Conservation (phyloP, 257 asterid species). For the Jaltomata sinuosa region DNA sequence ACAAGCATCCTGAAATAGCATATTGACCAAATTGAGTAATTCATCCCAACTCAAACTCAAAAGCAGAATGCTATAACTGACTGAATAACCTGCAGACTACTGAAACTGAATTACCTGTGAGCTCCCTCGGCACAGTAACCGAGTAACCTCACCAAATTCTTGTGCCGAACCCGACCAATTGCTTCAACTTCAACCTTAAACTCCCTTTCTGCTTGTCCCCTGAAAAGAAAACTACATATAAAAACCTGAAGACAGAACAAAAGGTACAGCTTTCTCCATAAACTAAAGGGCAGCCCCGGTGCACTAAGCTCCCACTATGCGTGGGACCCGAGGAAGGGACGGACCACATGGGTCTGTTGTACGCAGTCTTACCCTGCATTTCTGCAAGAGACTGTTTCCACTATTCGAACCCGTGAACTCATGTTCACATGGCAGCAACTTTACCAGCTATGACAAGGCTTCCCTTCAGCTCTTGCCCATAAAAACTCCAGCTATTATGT, state of each 20-base stretch:
- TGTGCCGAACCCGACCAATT: conserved; percentile 84
- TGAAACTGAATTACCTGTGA: conserved; percentile 47
- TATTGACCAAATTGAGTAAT: not conserved
- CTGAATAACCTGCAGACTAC: not conserved
- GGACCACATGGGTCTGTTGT: no score
- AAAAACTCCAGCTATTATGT: not conserved
- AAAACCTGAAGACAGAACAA: not conserved
- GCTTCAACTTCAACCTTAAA: conserved; percentile 95
- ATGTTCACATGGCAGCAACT: no score
- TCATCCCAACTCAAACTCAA: not conserved
- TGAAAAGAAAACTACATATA: conserved; percentile 9
- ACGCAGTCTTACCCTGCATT: no score
- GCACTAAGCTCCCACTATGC: no score
- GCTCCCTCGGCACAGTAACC: conserved; percentile 96
- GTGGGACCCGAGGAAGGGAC: no score
- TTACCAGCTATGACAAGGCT: no score
- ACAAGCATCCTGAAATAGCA: conserved; percentile 65
- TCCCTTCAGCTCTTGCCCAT: no score
- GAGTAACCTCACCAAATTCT: conserved; percentile 83
- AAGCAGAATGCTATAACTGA: not conserved
- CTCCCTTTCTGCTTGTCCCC: conserved; percentile 96
- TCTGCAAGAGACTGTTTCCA: no score
- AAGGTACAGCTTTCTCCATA: not conserved
- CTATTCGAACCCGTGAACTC: no score
- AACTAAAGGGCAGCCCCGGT: no score